These are phyloP conservation scores for Adansonia grandidieri DNA, from an alignment of 441 rosid genomes.

Conservation along the genomic window DNA sequence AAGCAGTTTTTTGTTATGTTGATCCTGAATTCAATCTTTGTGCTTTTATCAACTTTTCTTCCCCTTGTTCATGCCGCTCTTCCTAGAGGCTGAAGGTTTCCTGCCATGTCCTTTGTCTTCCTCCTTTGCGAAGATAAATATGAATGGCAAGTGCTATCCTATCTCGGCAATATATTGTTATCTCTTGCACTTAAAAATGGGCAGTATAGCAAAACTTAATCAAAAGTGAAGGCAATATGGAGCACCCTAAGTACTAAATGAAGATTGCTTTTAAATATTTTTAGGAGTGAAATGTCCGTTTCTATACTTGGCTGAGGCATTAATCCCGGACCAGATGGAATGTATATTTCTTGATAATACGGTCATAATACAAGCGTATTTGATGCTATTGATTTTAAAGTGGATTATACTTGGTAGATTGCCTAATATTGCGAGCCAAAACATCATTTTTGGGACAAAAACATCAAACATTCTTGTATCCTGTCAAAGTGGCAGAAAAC, in stretches of 20 bases:
- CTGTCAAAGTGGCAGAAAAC: background rate
- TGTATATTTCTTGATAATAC: background rate
- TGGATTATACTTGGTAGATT: background rate
- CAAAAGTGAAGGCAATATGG: background rate
- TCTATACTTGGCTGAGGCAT: background rate
- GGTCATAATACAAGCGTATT: background rate
- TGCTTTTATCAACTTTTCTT: background rate
- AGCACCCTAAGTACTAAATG: background rate
- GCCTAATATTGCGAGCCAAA: background rate
- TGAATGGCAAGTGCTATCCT: background rate
- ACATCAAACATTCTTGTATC: background rate
- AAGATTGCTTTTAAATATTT: background rate
- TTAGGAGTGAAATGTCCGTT: background rate
- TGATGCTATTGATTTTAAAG: background rate
- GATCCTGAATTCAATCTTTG: background rate
- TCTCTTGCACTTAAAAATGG: background rate
- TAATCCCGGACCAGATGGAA: background rate
- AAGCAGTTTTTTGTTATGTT: constrained; percentile 14
- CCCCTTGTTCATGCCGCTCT: background rate
- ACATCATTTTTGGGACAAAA: background rate
- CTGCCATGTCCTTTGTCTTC: background rate
- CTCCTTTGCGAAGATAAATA: background rate
- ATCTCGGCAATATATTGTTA: background rate
- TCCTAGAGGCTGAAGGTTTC: background rate
- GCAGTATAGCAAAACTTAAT: background rate